Evolutionary conservation across 2,329 filamentous ascomycete genomes (phyloP).

Genomic region (Alternaria gansuensis): DNA sequence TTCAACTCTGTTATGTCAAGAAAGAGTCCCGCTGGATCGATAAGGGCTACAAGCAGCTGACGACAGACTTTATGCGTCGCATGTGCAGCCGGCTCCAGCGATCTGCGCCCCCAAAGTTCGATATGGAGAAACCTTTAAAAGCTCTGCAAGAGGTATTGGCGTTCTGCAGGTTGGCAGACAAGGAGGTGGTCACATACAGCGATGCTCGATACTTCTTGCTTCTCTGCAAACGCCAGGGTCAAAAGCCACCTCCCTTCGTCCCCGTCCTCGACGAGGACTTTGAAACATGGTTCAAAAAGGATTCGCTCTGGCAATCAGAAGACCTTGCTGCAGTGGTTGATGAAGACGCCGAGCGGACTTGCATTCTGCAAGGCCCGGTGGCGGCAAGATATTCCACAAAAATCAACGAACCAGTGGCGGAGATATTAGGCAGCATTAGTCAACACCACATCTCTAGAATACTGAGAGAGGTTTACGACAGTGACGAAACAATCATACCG

Average conservation of each 20-base stretch:
- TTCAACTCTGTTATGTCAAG: constrained; percentile 59
- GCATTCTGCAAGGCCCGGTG: constrained; percentile 96
- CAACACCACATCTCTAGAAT: constrained; percentile 83
- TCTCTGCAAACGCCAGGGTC: constrained; percentile 86
- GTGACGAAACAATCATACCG: constrained; percentile 61
- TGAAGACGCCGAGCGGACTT: constrained; percentile 94
- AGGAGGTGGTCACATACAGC: constrained; percentile 30
- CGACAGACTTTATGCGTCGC: constrained; percentile 95
- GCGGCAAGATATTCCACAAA: constrained; percentile 88
- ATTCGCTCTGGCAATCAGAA: constrained; percentile 98
- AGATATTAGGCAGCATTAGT: constrained; percentile 92
- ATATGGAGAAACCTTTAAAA: too few relatives aligned
- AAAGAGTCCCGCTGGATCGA: constrained; percentile 59
- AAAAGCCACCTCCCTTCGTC: constrained; percentile 97
- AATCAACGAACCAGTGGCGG: constrained; percentile 91
- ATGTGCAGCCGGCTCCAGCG: too few relatives aligned
- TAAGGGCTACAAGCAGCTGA: constrained; percentile 79
- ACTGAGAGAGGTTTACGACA: constrained; percentile 79
- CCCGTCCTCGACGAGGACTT: constrained; percentile 96
- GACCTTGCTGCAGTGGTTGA: constrained; percentile 94
- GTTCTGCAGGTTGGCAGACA: too few relatives aligned
- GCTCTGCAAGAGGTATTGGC: too few relatives aligned
- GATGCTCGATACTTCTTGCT: constrained; percentile 89
- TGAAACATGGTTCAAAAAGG: constrained; percentile 99
- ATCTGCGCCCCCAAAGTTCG: too few relatives aligned